Evolutionary conservation across 345 rosid species (phyloP).

Genomic region (Salix brachista): DNA sequence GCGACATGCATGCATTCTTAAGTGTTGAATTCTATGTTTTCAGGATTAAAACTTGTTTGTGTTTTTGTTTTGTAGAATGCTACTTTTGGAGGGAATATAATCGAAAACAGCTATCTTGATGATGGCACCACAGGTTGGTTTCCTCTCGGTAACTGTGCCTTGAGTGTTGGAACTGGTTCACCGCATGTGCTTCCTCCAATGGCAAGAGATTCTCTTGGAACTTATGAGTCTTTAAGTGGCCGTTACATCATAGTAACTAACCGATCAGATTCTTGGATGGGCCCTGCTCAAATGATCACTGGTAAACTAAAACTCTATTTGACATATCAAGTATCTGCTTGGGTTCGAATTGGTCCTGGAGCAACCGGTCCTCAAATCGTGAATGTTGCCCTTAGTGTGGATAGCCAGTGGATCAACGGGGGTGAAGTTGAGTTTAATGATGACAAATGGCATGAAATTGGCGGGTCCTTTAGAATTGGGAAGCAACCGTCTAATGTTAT

Average conservation of each 20-base stretch:
- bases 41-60: slow-evolving; percentile 8
- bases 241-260: slow-evolving; percentile 60
- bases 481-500: slow-evolving; percentile 63
- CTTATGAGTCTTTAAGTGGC: slow-evolving; percentile 60
- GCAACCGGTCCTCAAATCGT: slow-evolving; percentile 60
- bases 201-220: slow-evolving; percentile 75
- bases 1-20: not conserved
- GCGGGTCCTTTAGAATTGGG: slow-evolving; percentile 86
- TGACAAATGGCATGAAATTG: slow-evolving; percentile 76
- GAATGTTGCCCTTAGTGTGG: slow-evolving; percentile 79
- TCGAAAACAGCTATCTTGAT: slow-evolving; percentile 59
- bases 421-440: slow-evolving; percentile 70
- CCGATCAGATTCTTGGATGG: slow-evolving; percentile 88
- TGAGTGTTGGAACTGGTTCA: slow-evolving; percentile 62
- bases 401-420: slow-evolving; percentile 78
- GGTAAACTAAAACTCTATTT: slow-evolving; percentile 64
- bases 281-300: slow-evolving; percentile 86
- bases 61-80: slow-evolving; percentile 46
- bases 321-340: slow-evolving; percentile 88
- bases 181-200: slow-evolving; percentile 74
- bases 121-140: slow-evolving; percentile 72
- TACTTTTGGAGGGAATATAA: slow-evolving; percentile 60
- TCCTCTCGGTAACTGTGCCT: slow-evolving; percentile 72
- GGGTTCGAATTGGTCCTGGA: slow-evolving; percentile 68
- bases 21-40: not conserved